Percentiles rank a stretch among this genome's conserved stretches.
Conservation (phyloP, 1,139 yeast genomes). For the Geotrichum siamense region DNA sequence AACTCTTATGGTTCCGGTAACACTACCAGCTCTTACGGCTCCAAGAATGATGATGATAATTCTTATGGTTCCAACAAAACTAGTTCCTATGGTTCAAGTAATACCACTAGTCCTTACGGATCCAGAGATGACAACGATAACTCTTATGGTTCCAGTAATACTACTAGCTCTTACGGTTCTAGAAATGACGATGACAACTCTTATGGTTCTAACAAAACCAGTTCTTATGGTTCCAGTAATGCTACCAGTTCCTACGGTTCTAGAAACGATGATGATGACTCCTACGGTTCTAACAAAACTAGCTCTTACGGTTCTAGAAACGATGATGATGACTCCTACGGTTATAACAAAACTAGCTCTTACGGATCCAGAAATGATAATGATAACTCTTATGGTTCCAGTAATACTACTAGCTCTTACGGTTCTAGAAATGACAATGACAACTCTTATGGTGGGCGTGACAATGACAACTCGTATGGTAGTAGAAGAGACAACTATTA, state of each 20-base stretch:
- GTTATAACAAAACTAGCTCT: slow-evolving; percentile 15
- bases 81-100: slow-evolving; percentile 21
- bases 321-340: slow-evolving; percentile 6
- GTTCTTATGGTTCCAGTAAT: slow-evolving; percentile 28
- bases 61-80: slow-evolving; percentile 19
- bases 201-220: slow-evolving; percentile 22
- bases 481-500: slow-evolving; percentile 14
- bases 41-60: slow-evolving; percentile 19
- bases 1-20: slow-evolving; percentile 17
- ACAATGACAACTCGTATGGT: slow-evolving; percentile 12
- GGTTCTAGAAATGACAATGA: slow-evolving; percentile 10
- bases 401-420: slow-evolving; percentile 16
- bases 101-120: slow-evolving; percentile 14
- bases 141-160: slow-evolving; percentile 27
- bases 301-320: slow-evolving; percentile 21
- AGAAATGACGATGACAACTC: slow-evolving; percentile 17
- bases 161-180: slow-evolving; percentile 22
- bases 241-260: slow-evolving; percentile 19
- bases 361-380: slow-evolving; percentile 20
- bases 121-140: slow-evolving; percentile 22
- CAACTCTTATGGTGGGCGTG: slow-evolving; percentile 12
- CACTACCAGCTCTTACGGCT: slow-evolving; percentile 16
- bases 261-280: slow-evolving; percentile 22
- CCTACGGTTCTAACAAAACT: slow-evolving; percentile 21
- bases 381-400: slow-evolving; percentile 12